Base-by-base conservation (phyloP, 768 basidiomycete genomes). In the Tulasnella sp. region DNA sequence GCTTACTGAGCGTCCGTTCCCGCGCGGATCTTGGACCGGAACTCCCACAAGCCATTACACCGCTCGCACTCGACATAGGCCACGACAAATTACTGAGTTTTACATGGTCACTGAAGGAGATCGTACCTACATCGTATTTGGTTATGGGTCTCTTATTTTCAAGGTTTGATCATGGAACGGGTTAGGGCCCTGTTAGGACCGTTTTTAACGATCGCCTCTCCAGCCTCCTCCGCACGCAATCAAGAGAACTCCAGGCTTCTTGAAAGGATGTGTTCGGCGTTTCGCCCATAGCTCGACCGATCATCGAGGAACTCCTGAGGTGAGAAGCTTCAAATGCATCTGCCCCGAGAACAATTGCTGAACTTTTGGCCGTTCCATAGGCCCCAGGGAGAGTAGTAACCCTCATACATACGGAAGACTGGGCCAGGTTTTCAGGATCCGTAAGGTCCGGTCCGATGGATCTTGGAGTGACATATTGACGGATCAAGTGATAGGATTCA, bases 91-190 rank as follows among this genome's bases (percentile, higher is more conserved):
- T 36, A 34, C 62, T 68, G 31, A 6, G 2, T 2, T 68, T 18
- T 34, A 27, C 44, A 68, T 68, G 62, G 62, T 68, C 27, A 27
- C 62, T 27, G 62, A 68, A 68, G 62, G 62, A 27, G 34, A 27
- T 34, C 27, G 31, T 16, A 68, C 90, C 90, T 96, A 92, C 84
- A 87, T 94, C 76, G 93, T 97, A 18, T 98, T 97, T 82, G 95
- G 95, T 40, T 98, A 98, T 82, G 96, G 96, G 16, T 96, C 94
- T 8, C 88, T 98, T 56, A 96, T 97, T 79, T 97, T 93, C 89
- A 97, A 95, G 89, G 95, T 92, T 83, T 27, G 31, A 36, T 1
- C 16, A 34, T 16, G 39, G 36, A 3, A 44, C 16, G 19, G 44
- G 1, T 18, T 44, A 2, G 44, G 44, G 19, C 44, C 19, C 44